Evolutionary conservation across 1,284 basidiomycete species (phyloP), one percentile per base, ranked within the genome.

Genomic region (Ganoderma multipileum): DNA sequence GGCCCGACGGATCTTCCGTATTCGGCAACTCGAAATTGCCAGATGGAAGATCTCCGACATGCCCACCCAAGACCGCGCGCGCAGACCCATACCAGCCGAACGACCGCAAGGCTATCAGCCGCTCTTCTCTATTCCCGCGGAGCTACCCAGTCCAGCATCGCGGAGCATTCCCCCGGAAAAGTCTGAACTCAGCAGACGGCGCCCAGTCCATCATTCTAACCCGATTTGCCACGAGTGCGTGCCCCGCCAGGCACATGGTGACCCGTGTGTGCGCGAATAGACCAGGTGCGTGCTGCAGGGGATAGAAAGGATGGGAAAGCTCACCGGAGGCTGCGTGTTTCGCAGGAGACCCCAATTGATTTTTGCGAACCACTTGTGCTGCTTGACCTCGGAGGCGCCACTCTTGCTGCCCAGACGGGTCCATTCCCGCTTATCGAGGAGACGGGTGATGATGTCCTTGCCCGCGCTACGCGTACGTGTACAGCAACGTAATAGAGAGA

Each of bases 381-480:
- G 93, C 85, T 99, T 99, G 76, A 99, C 96, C 82, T 99, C 98
- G 76, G 95, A 97, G 59, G 98, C 98, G 50, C 98, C 98, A 71
- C 92, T 95, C 80, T 89, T 91, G 80, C 94, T 95, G 59, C 97
- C 97, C 65, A 99, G 82, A 65, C 97, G 89, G 73, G 90, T 92
- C 77, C 89, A 86, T 81, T 99, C 97, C 76, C 94, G 92, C 85
- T 99, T 99, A 87, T 96, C 94, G 73, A 99, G 84, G 64, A 99
- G 81, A 75, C 96, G 95, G 57, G 87, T 87, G 75, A 99, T 89
- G 78, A 95, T 88, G 74, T 96, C 94, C 82, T 97, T 97, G 80
- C 95, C 91, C 57, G 92, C 86, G 74, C 94, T 96, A 69, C 30
- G 57, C 60, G 52, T 95, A 70, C 30, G 57, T 63, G 52, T 16